Conservation (phyloP, 192 early-diverging fungal genomes). For the Mortierella hygrophila region DNA sequence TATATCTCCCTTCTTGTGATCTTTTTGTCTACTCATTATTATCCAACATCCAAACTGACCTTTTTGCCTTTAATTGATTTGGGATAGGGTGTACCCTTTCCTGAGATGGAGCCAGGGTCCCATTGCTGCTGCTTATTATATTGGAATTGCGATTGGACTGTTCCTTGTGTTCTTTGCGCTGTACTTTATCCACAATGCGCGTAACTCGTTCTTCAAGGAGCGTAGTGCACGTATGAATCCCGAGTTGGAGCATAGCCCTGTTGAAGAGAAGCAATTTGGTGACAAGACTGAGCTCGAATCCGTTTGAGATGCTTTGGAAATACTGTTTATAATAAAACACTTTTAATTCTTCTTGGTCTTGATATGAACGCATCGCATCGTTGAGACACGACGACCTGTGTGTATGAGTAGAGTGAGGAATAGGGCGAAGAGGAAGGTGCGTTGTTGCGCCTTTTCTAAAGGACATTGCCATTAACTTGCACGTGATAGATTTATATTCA, state of each 20-base stretch:
- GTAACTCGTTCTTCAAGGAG: slow-evolving; percentile 25
- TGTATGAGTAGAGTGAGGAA: too few relatives aligned
- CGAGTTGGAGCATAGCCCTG: slow-evolving; percentile 8
- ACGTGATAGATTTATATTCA: neutral
- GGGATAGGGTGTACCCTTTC: slow-evolving; percentile 49
- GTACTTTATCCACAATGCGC: slow-evolving; percentile 36
- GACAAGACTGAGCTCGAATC: neutral
- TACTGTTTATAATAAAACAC: neutral
- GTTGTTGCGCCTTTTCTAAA: neutral
- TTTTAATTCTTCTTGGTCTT: neutral
- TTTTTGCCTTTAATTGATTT: neutral
- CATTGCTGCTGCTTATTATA: slow-evolving; percentile 27
- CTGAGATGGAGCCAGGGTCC: slow-evolving; percentile 40
- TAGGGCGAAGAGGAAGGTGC: neutral
- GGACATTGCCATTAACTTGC: neutral
- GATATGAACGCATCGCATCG: too few relatives aligned
- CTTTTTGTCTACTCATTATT: neutral
- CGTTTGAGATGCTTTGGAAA: neutral
- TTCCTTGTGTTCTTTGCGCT: slow-evolving; percentile 38
- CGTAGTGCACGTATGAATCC: slow-evolving; percentile 24
- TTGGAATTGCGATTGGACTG: slow-evolving; percentile 28
- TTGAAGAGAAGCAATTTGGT: slow-evolving; percentile 11
- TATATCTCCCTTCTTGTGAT: neutral
- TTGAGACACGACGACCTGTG: too few relatives aligned
- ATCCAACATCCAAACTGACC: neutral